Base-by-base conservation (phyloP, 2,329 filamentous ascomycete species). In the Colletotrichum shisoi region DNA sequence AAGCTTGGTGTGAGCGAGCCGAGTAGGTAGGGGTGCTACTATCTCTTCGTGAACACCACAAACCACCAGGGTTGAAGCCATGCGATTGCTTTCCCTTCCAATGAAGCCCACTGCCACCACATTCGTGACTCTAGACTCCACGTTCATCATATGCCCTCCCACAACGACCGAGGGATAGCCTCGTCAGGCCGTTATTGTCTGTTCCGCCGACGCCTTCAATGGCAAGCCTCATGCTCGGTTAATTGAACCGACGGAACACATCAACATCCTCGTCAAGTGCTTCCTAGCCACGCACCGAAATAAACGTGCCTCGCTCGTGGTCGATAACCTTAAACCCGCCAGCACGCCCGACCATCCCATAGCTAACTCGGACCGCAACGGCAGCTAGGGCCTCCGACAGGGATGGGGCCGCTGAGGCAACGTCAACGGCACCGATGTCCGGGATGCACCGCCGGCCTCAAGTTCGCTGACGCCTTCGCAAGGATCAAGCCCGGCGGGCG, bases 401-500 rank as follows among this genome's bases (percentile, higher is more conserved):
- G 77, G 79, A 71, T 82, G 81, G 80, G 81, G 80, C 60, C 82
- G 87, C 72, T 87, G 85, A 85, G 87, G 85, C 77, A 88, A 89
- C 73, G 82, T 89, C 70, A 81, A 80, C 54, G 83, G 82, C 54
- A 85, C 87, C 65, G 87, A 87, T 44, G 89, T 45, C 85, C 86
- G 0, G 85, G 84, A 2, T 80, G 85, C 6, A 76, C 82, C 70
- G 89, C 86, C n/a, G 85, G 84, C 51, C 79, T 84, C 71, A 73
- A 78, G 7, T 81, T 87, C 21, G 81, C 83, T 59, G 88, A 90
- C 76, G 85, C 87, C 42, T 87, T 89, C 70, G 87, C 89, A 56
- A 89, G 87, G 87, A 79, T 88, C 72, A 90, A 90, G 82, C 87
- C 87, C 17, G 87, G 87, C 71, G 81, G 82, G 75, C 9, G 71